Evolutionary conservation across 805 yeast species (phyloP), one percentile per base, ranked within the genome.

Genomic region (Yarrowia porcina): DNA sequence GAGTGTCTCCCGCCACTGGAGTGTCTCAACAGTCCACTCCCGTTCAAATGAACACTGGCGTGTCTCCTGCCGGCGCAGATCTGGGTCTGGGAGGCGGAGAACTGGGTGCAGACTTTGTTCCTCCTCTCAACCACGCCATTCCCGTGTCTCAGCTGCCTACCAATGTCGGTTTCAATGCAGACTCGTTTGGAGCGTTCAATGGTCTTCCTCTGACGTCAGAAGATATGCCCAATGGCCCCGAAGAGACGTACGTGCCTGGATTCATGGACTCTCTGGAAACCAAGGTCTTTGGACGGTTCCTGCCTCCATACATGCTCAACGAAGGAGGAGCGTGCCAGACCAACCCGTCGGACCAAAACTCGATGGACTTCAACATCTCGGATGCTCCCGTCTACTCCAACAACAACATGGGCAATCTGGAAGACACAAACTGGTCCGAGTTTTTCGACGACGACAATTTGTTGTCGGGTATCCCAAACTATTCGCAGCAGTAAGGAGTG

Each of bases 211-310:
- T 56, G 7, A 30, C 38, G 13, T 32, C 62, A n/a, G 66, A 68
- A 33, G 62, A 76, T 61, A 49, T 49, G 2, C 57, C 57, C 20
- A 49, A 49, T 30, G 57, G 57, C 3, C 57, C 57, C 15, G 57
- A 52, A 13, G 59, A 52, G 28, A 52, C 59, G 8, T 88, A 89
- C 68, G 80, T 88, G 65, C 90, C 94, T 1, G 94, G 96, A 4
- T 86, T 89, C 44, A 87, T 90, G 79, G 96, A 90, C 72, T 88
- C 87, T 67, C 74, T 90, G 50, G 97, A 90, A 71, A 83, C 89
- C 70, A 92, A 89, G 70, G 80, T 90, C 18, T 90, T 90, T 77
- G 97, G 97, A 0, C 76, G 89, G 39, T 86, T 88, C 66, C 71
- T 89, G 54, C 96, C 96, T 2, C 94, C 96, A 3, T 89, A 88